Evolutionary conservation across 192 early-diverging fungal genomes (phyloP).

Genomic region (Neocallimastix lanati): DNA sequence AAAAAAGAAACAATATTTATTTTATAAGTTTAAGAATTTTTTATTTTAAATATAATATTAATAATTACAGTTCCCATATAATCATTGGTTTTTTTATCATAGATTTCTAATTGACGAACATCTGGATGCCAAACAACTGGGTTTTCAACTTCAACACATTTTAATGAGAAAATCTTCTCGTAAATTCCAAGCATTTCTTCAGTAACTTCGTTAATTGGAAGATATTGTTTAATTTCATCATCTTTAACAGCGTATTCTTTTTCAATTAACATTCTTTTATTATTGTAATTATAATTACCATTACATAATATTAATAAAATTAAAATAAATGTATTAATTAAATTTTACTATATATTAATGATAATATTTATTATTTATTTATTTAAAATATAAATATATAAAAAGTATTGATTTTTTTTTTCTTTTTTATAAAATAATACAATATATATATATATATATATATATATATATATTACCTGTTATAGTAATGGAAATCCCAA

Average conservation of each 20-base stretch:
- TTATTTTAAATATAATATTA: not conserved
- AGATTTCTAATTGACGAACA: slow-evolving; percentile 59
- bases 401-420: too few relatives aligned
- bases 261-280: slow-evolving; percentile 43
- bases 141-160: slow-evolving; percentile 42
- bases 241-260: slow-evolving; percentile 56
- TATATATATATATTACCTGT: not conserved
- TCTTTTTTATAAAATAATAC: too few relatives aligned
- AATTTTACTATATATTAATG: too few relatives aligned
- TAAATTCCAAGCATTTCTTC: slow-evolving; percentile 58
- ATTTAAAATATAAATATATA: too few relatives aligned
- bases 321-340: too few relatives aligned
- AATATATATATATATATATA: too few relatives aligned
- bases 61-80: slow-evolving; percentile 3
- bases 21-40: too few relatives aligned
- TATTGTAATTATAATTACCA: too few relatives aligned
- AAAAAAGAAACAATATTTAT: too few relatives aligned
- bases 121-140: slow-evolving; percentile 57
- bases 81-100: slow-evolving; percentile 35
- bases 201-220: slow-evolving; percentile 43
- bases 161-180: slow-evolving; percentile 47
- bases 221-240: slow-evolving; percentile 64
- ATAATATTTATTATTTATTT: too few relatives aligned
- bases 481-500: slow-evolving; percentile 35
- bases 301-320: too few relatives aligned